Conservation (phyloP, 139 green algal species). For the Closterium sp. region DNA sequence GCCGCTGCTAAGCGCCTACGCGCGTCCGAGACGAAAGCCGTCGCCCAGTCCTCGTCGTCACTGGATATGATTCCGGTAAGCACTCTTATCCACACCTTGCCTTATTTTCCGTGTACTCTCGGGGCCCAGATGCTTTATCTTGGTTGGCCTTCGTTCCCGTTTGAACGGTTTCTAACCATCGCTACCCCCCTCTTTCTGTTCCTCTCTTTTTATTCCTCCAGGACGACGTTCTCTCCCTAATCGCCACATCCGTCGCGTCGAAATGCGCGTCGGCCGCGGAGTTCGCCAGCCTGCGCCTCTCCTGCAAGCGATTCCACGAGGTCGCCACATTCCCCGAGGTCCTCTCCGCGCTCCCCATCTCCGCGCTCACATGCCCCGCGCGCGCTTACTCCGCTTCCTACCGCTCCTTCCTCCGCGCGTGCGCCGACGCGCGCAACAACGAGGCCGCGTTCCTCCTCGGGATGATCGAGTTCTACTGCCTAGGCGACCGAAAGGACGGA, state of each 20-base stretch:
- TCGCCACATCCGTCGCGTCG: neutral
- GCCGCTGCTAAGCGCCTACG: neutral
- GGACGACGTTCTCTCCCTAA: neutral
- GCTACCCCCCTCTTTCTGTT: neutral
- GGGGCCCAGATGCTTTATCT: neutral
- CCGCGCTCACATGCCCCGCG: neutral
- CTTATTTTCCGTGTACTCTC: neutral
- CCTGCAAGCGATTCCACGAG: neutral
- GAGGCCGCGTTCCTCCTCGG: slow-evolving; percentile 33
- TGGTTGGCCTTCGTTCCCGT: neutral
- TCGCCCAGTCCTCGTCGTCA: neutral
- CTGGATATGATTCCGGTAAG: neutral
- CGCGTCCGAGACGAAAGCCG: neutral
- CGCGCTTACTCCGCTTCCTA: neutral
- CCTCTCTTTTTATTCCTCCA: neutral
- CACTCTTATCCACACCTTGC: neutral
- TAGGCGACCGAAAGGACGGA: slow-evolving; percentile 26
- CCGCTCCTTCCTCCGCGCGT: slow-evolving; percentile 9
- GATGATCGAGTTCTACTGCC: slow-evolving; percentile 48
- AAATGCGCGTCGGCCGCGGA: neutral
- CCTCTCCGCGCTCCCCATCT: neutral
- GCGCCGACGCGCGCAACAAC: slow-evolving; percentile 9
- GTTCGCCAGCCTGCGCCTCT: neutral
- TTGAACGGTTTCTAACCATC: neutral
- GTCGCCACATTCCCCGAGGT: neutral